Evolutionary conservation across 352 stramenopile species (phyloP), one percentile per base, ranked within the genome.

Genomic region (Pythium utonaiense): DNA sequence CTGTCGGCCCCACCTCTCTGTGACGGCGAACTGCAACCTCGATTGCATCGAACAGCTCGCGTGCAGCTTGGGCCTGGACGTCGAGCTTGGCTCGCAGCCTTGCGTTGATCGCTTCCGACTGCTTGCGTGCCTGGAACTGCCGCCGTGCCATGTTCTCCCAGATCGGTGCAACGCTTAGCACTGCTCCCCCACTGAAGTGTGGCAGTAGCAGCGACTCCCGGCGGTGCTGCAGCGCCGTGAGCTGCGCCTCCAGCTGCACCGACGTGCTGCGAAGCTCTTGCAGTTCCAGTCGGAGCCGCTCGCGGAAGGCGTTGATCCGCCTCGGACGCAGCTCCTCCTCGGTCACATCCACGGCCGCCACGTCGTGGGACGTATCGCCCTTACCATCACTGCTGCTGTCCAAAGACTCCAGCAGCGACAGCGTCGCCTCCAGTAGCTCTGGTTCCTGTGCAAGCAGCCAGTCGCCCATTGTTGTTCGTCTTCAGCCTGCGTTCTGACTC

Each of bases 241-340:
- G 70, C 53, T 72, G 55, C 24, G 50, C 27, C 17, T 62, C 63
- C 9, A 80, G 50, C 36, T 71, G 53, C 3, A 40, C 44, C 30
- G 65, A 53, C 1, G 71, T 60, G 16, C 68, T 45, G 19, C 70
- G 65, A 0, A 80, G 49, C 8, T 57, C 34, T 12, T 36, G 34
- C 27, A 78, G 70, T 56, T 78, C 67, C 49, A 74, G 58, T 45
- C 70, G 75, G 42, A 52, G 60, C 7, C 60, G 60, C 42, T 67
- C 60, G 42, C 60, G 60, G 25, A 42, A 61, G 19, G 57, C 38
- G 45, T 67, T 67, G n/a, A n/a, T n/a, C n/a, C n/a, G n/a, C n/a
- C n/a, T n/a, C n/a, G n/a, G n/a, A n/a, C n/a, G n/a, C n/a, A n/a
- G n/a, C n/a, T n/a, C n/a, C n/a, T n/a, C n/a, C n/a, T n/a, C n/a